Base-by-base conservation (phyloP, 2,329 filamentous ascomycete genomes). In the Purpureocillium lavendulum region DNA sequence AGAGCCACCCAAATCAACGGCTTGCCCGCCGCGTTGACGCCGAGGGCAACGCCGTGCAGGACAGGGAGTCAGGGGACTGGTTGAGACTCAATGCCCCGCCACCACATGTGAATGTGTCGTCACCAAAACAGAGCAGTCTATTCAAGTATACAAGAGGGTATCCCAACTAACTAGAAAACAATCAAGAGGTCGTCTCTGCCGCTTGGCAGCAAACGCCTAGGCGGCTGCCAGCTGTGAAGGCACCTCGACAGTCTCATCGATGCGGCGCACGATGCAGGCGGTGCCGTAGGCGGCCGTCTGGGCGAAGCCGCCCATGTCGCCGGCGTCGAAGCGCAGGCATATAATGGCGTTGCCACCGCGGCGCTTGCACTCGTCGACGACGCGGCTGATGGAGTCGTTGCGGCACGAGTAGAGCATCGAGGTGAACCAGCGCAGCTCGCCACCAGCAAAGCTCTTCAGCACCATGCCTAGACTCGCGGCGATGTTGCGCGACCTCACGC, bases 211-310 rank as follows among this genome's bases (percentile, higher is more conserved):
- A n/a, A n/a, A n/a, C n/a, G n/a, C n/a, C n/a, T n/a, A n/a, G n/a
- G n/a, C 21, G 21, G 6, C 21, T 6, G 21, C 40, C 15, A 60
- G 47, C 46, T 60, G 57, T 2, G 55, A 44, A 21, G 52, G 52
- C 31, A 50, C 46, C 4, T 48, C 43, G 24, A 44, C 41, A 14
- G 17, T 42, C 4, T 55, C 60, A 5, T 74, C 68, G 40, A 77
- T 55, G 61, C 71, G 77, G 58, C 79, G 73, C 18, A 79, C 64
- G 11, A 75, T 48, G 37, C 68, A 72, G 3, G 75, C 76, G 4
- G 75, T 80, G 3, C 76, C 75, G 50, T 79, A 80, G 1, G 74
- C 75, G 43, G 72, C 75, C 31, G 74, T 71, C 58, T 79, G 75
- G 3, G 72, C 71, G 49, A 73, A 79, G 2, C 69, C 67, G 21